These are phyloP conservation scores for Brachypodium distachyon DNA, from an alignment of 202 grass and related monocot species.

Conservation along the genomic window DNA sequence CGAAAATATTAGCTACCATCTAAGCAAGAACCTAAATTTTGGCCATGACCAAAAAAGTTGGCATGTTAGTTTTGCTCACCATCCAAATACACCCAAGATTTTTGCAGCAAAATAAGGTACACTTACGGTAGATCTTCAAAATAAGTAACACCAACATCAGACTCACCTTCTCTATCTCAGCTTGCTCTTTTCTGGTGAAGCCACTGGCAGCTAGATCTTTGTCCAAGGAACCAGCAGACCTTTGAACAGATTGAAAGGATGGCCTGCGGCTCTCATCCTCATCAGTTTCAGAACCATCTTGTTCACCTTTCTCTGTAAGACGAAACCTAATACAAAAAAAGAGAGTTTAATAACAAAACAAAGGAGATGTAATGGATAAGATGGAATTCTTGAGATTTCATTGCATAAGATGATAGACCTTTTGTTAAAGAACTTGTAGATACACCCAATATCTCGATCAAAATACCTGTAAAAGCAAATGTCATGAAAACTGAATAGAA, in stretches of 20 bases:
- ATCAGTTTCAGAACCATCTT: slow-evolving; percentile 28
- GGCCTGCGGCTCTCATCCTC: slow-evolving; percentile 47
- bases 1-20: neutral
- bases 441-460: slow-evolving; percentile 85
- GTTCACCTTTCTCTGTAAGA: slow-evolving; percentile 49
- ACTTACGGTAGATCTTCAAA: neutral
- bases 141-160: neutral
- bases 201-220: slow-evolving; percentile 83
- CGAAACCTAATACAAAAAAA: slow-evolving; percentile 57
- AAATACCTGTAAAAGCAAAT: slow-evolving; percentile 61
- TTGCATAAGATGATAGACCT: slow-evolving; percentile 42
- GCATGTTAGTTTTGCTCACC: neutral
- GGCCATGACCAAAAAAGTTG: neutral
- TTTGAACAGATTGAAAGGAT: slow-evolving; percentile 62
- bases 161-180: slow-evolving; percentile 70
- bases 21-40: neutral
- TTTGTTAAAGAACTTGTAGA: slow-evolving; percentile 91
- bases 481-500: neutral
- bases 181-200: slow-evolving; percentile 83
- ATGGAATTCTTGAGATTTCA: neutral
- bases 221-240: slow-evolving; percentile 57
- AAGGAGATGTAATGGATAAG: neutral
- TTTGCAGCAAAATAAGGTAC: neutral
- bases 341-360: neutral
- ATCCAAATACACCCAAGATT: neutral